Conservation (phyloP, 1,284 basidiomycete species). For the Boletus mariae region DNA sequence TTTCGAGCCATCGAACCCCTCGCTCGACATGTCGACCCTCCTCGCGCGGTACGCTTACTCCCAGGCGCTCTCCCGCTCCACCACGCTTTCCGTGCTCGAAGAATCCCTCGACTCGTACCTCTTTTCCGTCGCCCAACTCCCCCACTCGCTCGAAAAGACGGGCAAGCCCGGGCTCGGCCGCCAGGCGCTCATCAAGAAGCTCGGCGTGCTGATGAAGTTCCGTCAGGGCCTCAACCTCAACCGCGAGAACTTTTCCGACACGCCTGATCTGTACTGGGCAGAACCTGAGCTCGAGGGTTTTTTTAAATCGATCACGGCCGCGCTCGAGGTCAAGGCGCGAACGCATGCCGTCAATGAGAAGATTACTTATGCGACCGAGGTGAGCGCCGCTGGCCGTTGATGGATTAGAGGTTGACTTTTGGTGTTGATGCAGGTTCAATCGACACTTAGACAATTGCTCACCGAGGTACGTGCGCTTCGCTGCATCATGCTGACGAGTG, state of each 20-base stretch:
- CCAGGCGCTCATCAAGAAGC: conserved; percentile 79
- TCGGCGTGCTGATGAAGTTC: conserved; percentile 85
- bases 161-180: conserved; percentile 80
- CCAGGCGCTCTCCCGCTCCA: conserved; percentile 84
- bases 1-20: conserved; percentile 43
- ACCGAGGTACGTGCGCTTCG: conserved; percentile 55
- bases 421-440: conserved; percentile 49
- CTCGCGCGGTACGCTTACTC: conserved; percentile 86
- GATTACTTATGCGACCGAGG: conserved; percentile 89
- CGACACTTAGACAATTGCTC: conserved; percentile 69
- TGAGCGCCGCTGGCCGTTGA: conserved; percentile 24
- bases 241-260: conserved; percentile 84
- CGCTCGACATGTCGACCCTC: conserved; percentile 60
- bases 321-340: conserved; percentile 78
- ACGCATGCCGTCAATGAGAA: conserved; percentile 85
- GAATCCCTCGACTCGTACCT: conserved; percentile 79
- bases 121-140: conserved; percentile 73
- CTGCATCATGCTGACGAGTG: neutral
- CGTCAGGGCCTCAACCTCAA: conserved; percentile 85
- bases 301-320: conserved; percentile 78
- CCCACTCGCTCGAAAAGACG: conserved; percentile 68
- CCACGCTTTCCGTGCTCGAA: conserved; percentile 80
- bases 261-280: conserved; percentile 89
- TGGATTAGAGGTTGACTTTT: conserved; percentile 1
- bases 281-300: conserved; percentile 87